Evolutionary conservation across 164 flowering plant species (phyloP).

Genomic region (Cinnamomum chago): DNA sequence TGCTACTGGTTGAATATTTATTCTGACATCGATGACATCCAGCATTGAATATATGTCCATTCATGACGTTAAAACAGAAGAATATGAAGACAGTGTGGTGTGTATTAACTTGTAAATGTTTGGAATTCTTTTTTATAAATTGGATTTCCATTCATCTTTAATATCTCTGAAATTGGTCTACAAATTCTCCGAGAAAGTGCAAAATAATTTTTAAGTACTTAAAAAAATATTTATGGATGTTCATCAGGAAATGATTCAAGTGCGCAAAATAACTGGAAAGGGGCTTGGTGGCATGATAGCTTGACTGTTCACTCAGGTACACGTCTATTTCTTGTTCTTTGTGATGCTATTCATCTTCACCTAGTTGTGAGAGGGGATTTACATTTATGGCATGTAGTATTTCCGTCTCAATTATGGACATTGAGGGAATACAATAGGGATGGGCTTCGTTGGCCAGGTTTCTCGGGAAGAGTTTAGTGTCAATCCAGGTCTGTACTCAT

Average conservation of each 20-base stretch:
- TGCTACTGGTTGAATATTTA: too few relatives aligned
- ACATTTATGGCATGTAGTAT: too few relatives aligned
- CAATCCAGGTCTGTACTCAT: too few relatives aligned
- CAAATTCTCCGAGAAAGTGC: not conserved
- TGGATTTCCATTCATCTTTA: not conserved
- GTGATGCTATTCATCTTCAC: not conserved
- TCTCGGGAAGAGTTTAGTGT: too few relatives aligned
- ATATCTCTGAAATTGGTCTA: not conserved
- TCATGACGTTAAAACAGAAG: not conserved
- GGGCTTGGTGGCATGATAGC: conserved; percentile 99
- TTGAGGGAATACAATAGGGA: too few relatives aligned
- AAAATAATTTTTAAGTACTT: not conserved
- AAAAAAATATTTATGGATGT: not conserved
- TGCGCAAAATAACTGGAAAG: conserved; percentile 92
- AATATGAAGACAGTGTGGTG: not conserved
- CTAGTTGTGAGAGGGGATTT: too few relatives aligned
- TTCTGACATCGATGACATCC: too few relatives aligned
- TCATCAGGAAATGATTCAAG: conserved; percentile 70
- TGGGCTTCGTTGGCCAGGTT: too few relatives aligned
- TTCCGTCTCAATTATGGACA: too few relatives aligned
- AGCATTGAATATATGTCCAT: too few relatives aligned
- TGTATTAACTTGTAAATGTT: too few relatives aligned
- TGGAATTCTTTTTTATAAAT: not conserved
- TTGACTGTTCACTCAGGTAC: conserved; percentile 66
- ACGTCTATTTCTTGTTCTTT: not conserved